Evolutionary conservation across 1,284 basidiomycete species (phyloP), one percentile per base, ranked within the genome.

Genomic region (Wolfiporia cocos): DNA sequence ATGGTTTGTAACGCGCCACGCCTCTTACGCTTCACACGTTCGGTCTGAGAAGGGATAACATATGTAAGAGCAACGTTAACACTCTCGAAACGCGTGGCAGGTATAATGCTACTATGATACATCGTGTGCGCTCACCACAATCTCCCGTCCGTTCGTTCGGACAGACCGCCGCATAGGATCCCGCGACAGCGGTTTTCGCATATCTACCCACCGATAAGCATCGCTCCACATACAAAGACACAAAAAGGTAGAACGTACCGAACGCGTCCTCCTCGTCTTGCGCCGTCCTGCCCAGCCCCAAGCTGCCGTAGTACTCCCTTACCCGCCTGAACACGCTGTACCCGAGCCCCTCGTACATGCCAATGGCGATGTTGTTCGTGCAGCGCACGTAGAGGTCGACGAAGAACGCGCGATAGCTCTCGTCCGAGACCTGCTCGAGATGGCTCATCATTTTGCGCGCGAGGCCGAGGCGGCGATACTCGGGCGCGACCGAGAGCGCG

Each of bases 301-400:
- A 66, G 43, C 73, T 82, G 11, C 83, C 84, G 64, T 95, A 95
- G 63, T 95, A 95, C 54, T 89, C 87, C 47, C 76, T 73, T 34
- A 95, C 91, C 44, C 85, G 69, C 29, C 90, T 70, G 62, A 87
- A 95, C 11, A 94, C 88, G 52, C 82, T 86, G 54, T 95, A 95
- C 3, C 87, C 91, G 53, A 93, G 68, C 17, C 76, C 73, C 55
- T 95, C 87, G 60, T 95, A 95, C 84, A 95, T 86, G 14, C 66
- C 68, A 47, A 92, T 85, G 12, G 86, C 87, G 14, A 90, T 70
- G 4, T 66, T 56, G 53, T 92, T 92, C 37, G 81, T 80, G 51
- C 87, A 88, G 42, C 92, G 78, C 37, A 94, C 92, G 60, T 91
- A 95, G 15, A 95, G 74, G 64, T 95, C 92, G 36, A 95, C 89